phyloP scores from a whole-genome alignment of 1,284 basidiomycete genomes.

The Apiotrichum akiyoshidainum region DNA sequence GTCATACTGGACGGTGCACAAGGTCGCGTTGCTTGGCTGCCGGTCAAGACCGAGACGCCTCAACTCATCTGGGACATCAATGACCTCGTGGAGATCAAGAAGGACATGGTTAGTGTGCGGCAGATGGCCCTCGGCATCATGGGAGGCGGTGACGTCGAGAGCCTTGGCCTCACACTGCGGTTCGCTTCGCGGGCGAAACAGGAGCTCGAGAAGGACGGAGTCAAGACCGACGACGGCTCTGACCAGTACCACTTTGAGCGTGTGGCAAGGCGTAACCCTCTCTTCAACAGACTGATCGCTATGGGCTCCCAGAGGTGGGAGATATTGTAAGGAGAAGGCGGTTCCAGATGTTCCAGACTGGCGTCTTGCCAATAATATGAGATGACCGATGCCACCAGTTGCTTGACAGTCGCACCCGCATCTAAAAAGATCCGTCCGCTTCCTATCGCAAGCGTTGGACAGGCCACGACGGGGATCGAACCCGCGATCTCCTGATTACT shows the following conservation, averaged over 20 bases:
- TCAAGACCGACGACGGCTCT: too few relatives aligned
- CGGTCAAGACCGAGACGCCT: not conserved
- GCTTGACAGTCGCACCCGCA: too few relatives aligned
- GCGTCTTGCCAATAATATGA: too few relatives aligned
- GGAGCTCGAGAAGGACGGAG: slow-evolving; percentile 15
- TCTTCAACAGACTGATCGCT: slow-evolving; percentile 50
- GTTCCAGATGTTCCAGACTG: too few relatives aligned
- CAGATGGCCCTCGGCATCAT: slow-evolving; percentile 51
- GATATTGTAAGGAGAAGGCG: slow-evolving; percentile 33
- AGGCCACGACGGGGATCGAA: too few relatives aligned
- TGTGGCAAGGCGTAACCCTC: slow-evolving; percentile 50
- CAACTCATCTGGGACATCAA: slow-evolving; percentile 11
- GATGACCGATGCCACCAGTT: too few relatives aligned
- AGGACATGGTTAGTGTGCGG: slow-evolving; percentile 42
- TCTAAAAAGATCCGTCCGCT: too few relatives aligned
- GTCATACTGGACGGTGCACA: slow-evolving; percentile 11
- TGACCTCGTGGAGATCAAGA: slow-evolving; percentile 17
- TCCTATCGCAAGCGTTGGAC: too few relatives aligned
- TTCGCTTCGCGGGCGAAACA: slow-evolving; percentile 24
- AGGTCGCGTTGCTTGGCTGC: slow-evolving; percentile 3
- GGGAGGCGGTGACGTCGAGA: slow-evolving; percentile 48
- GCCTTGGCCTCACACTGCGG: slow-evolving; percentile 43
- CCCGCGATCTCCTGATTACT: too few relatives aligned
- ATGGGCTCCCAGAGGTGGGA: slow-evolving; percentile 52
- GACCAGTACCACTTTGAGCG: slow-evolving; percentile 40